Base-by-base conservation (phyloP, 306 rosid genomes). In the Medicago lupulina region DNA sequence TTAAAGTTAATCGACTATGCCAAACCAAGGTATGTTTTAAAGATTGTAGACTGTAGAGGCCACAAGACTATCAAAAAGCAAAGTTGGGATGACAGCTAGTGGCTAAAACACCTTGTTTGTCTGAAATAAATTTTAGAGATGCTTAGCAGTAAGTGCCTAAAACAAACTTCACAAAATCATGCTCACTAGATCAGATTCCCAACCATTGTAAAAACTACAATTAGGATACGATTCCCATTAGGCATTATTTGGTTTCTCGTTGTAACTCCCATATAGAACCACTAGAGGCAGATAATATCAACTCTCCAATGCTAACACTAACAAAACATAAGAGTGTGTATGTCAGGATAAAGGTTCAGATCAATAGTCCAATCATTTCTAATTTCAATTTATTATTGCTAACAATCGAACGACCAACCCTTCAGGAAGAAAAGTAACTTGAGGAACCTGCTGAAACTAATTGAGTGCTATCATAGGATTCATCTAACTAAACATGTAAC, bases 401-500 rank as follows among this genome's bases (percentile, higher is more conserved):
- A 73, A 18, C 14, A 9, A 38, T 61, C 76, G 38, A 61, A 64
- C 23, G 23, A 21, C 67, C 50, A 64, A 23, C 62, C 62, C 60
- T 61, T 51, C 9, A 23, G 46, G 55, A 51, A 49, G 75, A 54
- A n/a, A 21, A 39, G 41, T 9, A 28, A 25, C 78, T 74, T 68
- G 53, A 46, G 41, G 47, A 70, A 59, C 76, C 76, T 74, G 64
- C 25, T 19, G 12, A 67, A 62, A 64, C 76, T 74, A 58, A 46
- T 13, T 60, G 28, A 81, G 57, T 70, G 25, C 70, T 65, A 65
- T 31, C 14, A 60, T 40, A 13, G 36, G 49, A 60, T 53, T n/a
- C 31, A 65, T 71, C 75, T 75, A 74, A 66, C 79, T 71, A 39
- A 67, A 68, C 62, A 86, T 31, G 58, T 17, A 80, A 83, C 85